Base-by-base conservation (phyloP, 2,329 filamentous ascomycete species). In the Gliomastix tumulicola region DNA sequence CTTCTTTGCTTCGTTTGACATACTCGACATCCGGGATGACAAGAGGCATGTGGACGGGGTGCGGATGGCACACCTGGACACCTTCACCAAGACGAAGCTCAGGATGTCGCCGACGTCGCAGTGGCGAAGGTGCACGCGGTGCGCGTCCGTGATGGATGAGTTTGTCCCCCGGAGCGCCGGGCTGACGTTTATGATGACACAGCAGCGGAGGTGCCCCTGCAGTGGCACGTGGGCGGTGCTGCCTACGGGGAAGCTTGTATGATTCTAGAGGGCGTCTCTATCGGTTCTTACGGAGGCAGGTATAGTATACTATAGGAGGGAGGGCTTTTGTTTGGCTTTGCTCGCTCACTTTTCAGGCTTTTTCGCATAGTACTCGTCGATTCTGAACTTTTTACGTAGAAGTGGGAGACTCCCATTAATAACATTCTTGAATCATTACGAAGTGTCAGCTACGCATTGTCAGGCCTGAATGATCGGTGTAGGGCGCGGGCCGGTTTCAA, bases 1-100 rank as follows among this genome's bases (percentile, higher is more conserved):
- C 34, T 85, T 84, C 60, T 84, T 88, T 57, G 75, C 76, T 34
- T 77, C 92, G 52, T 86, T 80, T 38, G 69, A 68, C 34, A 74
- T 85, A 53, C 66, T 92, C 10, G 82, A 83, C 6, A 65, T 87
- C 12, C 69, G 73, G 9, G 71, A 80, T 36, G 76, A 80, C 41
- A 62, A 63, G 15, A 74, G 70, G 5, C 51, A 75, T 11, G 49
- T 51, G 16, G 59, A 60, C 39, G 59, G 54, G 40, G 53, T 54
- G 3, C 59, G 49, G 25, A 58, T 60, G 2, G 45, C 51, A 7
- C 65, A 69, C 37, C 57, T 78, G 6, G 74, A 78, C 44, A 58
- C 70, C 9, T 86, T 82, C 56, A 74, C 74, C 42, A 68, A 70
- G n/a, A 63, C 66, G 21, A 69, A 79, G 50, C 68, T 82, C 18